phyloP scores from a whole-genome alignment of 2,329 filamentous ascomycete genomes.

The Pestalotiopsis sp. region DNA sequence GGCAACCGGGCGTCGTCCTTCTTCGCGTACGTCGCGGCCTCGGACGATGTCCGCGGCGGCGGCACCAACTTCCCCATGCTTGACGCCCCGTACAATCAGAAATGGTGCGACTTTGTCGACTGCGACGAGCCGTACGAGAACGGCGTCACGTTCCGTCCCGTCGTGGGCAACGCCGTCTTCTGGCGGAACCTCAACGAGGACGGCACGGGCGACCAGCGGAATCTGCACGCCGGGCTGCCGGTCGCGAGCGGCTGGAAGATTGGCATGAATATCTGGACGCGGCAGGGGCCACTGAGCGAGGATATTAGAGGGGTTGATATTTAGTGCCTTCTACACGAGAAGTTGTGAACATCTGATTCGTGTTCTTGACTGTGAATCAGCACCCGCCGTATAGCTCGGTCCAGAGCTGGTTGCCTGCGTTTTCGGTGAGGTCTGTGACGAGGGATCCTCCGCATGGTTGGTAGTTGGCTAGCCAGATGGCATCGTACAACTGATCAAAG shows the following conservation, averaged over 20 bases:
- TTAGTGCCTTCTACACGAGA: conserved; percentile 10
- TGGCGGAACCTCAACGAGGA: conserved; percentile 45
- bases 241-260: conserved; percentile 47
- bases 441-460: conserved; percentile 35
- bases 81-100: conserved; percentile 33
- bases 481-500: conserved; percentile 37
- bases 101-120: conserved; percentile 46
- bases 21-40: conserved; percentile 44
- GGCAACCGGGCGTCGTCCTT: conserved; percentile 47
- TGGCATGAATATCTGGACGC: conserved; percentile 54
- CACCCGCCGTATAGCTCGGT: conserved; percentile 31
- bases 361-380: conserved; percentile 14
- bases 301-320: conserved; percentile 31
- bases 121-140: conserved; percentile 48
- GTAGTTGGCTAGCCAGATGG: conserved; percentile 39
- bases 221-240: conserved; percentile 46
- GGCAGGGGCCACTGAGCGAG: conserved; percentile 38
- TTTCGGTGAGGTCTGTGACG: conserved; percentile 32
- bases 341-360: background rate
- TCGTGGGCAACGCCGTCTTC: conserved; percentile 48
- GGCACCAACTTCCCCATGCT: conserved; percentile 50
- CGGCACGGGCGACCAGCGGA: conserved; percentile 41
- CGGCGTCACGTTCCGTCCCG: conserved; percentile 47
- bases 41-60: conserved; percentile 42
- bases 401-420: conserved; percentile 29